These are phyloP conservation scores for Lactuca saligna DNA, from an alignment of 129 eudicot species.

Conservation along the genomic window DNA sequence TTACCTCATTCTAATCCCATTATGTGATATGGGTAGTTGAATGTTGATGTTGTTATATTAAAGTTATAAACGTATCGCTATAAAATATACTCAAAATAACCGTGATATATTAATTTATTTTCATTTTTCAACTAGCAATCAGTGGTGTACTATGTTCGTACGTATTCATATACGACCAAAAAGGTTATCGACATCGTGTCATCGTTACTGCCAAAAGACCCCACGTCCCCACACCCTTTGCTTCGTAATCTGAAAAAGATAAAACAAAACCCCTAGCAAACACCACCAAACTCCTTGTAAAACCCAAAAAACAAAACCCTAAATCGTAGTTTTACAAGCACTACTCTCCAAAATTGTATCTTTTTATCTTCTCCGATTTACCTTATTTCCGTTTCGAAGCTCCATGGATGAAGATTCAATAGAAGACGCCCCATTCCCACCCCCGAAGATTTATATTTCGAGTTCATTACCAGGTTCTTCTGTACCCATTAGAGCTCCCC, in stretches of 20 bases:
- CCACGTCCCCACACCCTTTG: not conserved
- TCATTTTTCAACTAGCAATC: not conserved
- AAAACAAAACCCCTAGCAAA: conserved; percentile 28
- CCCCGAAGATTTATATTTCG: conserved; percentile 13
- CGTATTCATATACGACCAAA: conserved; percentile 11
- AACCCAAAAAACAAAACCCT: conserved; percentile 5
- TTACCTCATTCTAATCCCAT: no score
- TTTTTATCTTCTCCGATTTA: conserved; percentile 12
- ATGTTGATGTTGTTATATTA: no score
- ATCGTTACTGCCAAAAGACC: conserved; percentile 4
- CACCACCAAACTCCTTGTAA: conserved; percentile 18
- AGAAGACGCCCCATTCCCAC: conserved; percentile 33
- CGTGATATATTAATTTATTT: not conserved
- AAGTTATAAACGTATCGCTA: no score
- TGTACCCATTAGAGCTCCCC: conserved; percentile 79
- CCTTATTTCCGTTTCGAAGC: not conserved
- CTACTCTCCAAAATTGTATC: conserved; percentile 12
- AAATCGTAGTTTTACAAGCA: conserved; percentile 5
- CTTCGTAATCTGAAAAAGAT: conserved; percentile 24
- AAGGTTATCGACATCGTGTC: not conserved
- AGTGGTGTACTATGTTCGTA: not conserved
- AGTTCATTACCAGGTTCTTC: conserved; percentile 54
- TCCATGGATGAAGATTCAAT: conserved; percentile 51
- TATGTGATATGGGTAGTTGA: no score
- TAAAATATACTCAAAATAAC: no score